Evolutionary conservation across 2,329 filamentous ascomycete genomes (phyloP).

Genomic region (Juglanconis sp.): DNA sequence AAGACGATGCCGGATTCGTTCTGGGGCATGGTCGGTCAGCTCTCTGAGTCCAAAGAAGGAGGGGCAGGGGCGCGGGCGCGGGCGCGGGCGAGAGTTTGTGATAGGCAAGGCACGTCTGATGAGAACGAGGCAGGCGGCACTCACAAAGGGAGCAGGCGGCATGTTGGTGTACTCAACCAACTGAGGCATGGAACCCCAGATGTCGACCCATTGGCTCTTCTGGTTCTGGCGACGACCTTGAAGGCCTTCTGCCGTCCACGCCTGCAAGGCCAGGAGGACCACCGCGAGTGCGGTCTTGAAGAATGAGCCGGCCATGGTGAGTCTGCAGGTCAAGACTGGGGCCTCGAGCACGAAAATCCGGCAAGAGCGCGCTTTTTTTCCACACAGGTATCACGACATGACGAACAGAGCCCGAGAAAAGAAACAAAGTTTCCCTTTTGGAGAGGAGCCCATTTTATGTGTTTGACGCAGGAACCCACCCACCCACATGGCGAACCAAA

Average conservation of each 20-base stretch:
- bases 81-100: too few relatives aligned
- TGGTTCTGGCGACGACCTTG: conserved; percentile 2
- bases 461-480: background rate
- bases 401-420: too few relatives aligned
- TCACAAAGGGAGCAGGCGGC: conserved; percentile 53
- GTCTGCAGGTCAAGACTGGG: background rate
- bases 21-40: conserved; percentile 29
- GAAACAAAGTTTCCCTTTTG: background rate
- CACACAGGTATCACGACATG: background rate
- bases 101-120: background rate
- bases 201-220: conserved; percentile 54
- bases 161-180: conserved; percentile 58
- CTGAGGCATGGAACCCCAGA: conserved; percentile 63
- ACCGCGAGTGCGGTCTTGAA: conserved; percentile 10
- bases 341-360: background rate
- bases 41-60: background rate
- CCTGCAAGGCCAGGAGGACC: conserved; percentile 8
- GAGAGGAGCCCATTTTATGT: background rate
- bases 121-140: conserved; percentile 20
- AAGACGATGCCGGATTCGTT: conserved; percentile 52
- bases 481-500: background rate
- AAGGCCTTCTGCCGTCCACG: conserved; percentile 7
- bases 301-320: conserved; percentile 2
- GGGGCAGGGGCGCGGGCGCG: background rate
- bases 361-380: background rate